Conservation (phyloP, 352 stramenopile genomes). For the Globisporangium radiosum region DNA sequence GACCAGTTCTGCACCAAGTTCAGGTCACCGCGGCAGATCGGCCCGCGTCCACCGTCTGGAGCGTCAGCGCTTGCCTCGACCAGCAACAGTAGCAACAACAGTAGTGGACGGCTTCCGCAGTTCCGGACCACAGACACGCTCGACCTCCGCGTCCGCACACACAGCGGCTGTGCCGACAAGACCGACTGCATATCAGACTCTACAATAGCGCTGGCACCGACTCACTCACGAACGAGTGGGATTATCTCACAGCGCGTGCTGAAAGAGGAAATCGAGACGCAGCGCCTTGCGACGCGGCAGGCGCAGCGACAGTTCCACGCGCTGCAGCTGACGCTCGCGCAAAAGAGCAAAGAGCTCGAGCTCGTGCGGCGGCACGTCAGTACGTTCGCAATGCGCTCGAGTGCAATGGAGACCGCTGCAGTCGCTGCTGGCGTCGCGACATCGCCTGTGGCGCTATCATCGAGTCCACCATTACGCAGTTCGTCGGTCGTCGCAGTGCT, state of each 20-base stretch:
- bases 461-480: background rate
- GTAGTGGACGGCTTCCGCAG: background rate
- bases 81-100: background rate
- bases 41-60: constrained; percentile 5
- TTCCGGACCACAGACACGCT: background rate
- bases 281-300: constrained; percentile 36
- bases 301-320: constrained; percentile 41
- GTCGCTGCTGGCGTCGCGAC: too few relatives aligned
- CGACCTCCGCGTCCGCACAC: background rate
- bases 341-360: constrained; percentile 31
- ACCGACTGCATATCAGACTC: background rate
- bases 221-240: background rate
- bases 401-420: background rate
- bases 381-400: constrained; percentile 14
- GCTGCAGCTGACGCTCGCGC: constrained; percentile 21
- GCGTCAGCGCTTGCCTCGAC: background rate
- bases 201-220: background rate
- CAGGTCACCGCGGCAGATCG: constrained; percentile 4
- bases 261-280: constrained; percentile 48
- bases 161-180: background rate
- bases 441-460: background rate
- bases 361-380: constrained; percentile 31
- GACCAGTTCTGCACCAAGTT: constrained; percentile 12
- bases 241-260: constrained; percentile 32
- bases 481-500: background rate